Percentiles rank a stretch among this genome's conserved stretches.
These are phyloP conservation scores for Croton setiger DNA, from an alignment of 441 rosid species.

Conservation along the genomic window DNA sequence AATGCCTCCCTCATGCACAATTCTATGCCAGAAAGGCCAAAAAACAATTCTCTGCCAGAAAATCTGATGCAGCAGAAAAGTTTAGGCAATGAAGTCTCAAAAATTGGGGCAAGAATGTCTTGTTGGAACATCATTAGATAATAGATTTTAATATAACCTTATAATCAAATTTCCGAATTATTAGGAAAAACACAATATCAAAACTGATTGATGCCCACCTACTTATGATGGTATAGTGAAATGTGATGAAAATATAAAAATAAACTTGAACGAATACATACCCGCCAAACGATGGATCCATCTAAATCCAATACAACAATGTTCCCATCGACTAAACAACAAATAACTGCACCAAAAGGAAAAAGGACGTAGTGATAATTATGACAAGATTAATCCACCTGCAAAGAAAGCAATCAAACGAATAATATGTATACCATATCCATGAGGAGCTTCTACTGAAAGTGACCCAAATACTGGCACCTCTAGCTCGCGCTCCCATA, in stretches of 20 bases:
- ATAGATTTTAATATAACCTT: no score
- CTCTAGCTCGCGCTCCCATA: conserved; percentile 70
- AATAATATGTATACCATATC: conserved; percentile 39
- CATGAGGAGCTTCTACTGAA: conserved; percentile 43
- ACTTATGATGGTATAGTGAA: background rate
- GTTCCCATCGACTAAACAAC: conserved; percentile 89
- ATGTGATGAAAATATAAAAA: background rate
- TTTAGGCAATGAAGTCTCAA: no score
- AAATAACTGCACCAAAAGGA: conserved; percentile 56
- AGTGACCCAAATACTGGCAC: conserved; percentile 85
- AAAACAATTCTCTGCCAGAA: no score
- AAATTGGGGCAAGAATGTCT: no score
- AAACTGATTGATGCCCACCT: no score
- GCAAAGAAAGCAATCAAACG: background rate
- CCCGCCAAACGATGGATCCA: conserved; percentile 85
- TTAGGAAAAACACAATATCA: no score
- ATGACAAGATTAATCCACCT: background rate
- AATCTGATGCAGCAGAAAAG: no score
- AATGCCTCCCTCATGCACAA: background rate
- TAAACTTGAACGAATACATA: conserved; percentile 22
- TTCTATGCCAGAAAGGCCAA: background rate
- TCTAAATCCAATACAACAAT: conserved; percentile 53
- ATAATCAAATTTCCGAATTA: no score
- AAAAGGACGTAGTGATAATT: background rate
- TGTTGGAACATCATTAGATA: no score